A percentile compares a stretch with the other conserved stretches of the same genome.
phyloP scores from a whole-genome alignment of 2,329 filamentous ascomycete species.

The Byssothecium circinans region DNA sequence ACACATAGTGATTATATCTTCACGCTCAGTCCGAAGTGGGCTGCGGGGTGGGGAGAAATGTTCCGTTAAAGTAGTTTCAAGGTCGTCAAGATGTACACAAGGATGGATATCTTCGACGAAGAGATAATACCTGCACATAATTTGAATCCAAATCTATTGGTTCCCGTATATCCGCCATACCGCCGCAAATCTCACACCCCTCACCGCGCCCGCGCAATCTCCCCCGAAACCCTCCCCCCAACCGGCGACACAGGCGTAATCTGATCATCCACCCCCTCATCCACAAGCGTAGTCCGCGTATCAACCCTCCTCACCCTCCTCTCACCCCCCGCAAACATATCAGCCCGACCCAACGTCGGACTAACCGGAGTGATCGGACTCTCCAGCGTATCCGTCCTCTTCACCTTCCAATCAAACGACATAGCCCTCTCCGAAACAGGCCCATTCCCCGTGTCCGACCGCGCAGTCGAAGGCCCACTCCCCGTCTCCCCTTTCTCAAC shows the following conservation, averaged over 20 bases:
- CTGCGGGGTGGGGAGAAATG: too few relatives aligned
- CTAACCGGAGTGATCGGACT: neutral
- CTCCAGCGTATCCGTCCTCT: neutral
- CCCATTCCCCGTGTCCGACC: neutral
- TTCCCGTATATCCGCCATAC: too few relatives aligned
- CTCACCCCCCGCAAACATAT: neutral
- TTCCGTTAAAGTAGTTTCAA: too few relatives aligned
- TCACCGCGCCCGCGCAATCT: neutral
- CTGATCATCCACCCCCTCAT: slow-evolving; percentile 1
- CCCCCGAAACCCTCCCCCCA: neutral
- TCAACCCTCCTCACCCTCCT: slow-evolving; percentile 3
- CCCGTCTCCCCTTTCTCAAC: neutral
- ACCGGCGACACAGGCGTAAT: neutral
- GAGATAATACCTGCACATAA: too few relatives aligned
- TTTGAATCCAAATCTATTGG: too few relatives aligned
- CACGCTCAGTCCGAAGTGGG: too few relatives aligned
- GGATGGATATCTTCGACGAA: too few relatives aligned
- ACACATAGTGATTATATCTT: too few relatives aligned
- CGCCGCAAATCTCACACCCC: too few relatives aligned
- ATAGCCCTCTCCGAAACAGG: neutral
- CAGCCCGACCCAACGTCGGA: neutral
- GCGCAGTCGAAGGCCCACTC: neutral
- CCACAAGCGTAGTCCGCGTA: slow-evolving; percentile 7
- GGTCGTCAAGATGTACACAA: too few relatives aligned
- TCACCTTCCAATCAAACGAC: neutral